Evolutionary conservation across 345 rosid genomes (phyloP), one percentile per base, ranked within the genome.

Genomic region (Eucalyptus lansdowneana): DNA sequence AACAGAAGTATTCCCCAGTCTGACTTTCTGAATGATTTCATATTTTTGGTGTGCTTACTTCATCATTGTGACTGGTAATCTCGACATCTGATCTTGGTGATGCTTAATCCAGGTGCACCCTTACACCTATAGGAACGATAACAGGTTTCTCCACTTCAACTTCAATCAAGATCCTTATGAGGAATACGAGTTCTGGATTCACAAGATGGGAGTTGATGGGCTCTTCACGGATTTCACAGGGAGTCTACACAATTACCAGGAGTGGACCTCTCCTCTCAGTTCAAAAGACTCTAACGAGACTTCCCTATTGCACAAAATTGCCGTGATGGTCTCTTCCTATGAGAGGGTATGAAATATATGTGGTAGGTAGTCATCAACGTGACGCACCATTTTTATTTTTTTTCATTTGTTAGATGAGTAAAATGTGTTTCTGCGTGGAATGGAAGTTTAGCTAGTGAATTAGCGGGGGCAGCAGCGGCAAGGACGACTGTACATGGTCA

Each of bases 191-290:
- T 97, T 92, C 90, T 97, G 99, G 99, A 89, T 97, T 87, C 95
- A 94, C 90, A 93, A 92, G 90, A 93, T 97, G 2, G 96, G 98
- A 88, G 96, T 96, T 11, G 99, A 96, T 88, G 99, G 99, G 56
- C 95, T 97, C 88, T 96, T 98, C 88, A 98, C 99, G n/a, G 99
- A 98, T 90, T 97, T 96, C 94, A 94, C 99, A 0, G 97, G 98
- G 81, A 97, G 98, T 91, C 94, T 98, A 19, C 96, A 95, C 69
- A 92, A 91, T 37, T 97, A 65, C 87, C 97, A 95, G 92, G 96
- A 96, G 88, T 90, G 91, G 96, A 88, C 91, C 60, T 90, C 96
- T 50, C 95, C 97, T 83, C 91, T 91, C 25, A 54, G 93, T 47
- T 53, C 88, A 50, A 89, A 88, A 53, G 89, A 83, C 3, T 56